Percentiles rank a stretch among this genome's conserved stretches.
These are phyloP conservation scores for Candida xyloterini DNA, from an alignment of 805 yeast species.

Conservation along the genomic window DNA sequence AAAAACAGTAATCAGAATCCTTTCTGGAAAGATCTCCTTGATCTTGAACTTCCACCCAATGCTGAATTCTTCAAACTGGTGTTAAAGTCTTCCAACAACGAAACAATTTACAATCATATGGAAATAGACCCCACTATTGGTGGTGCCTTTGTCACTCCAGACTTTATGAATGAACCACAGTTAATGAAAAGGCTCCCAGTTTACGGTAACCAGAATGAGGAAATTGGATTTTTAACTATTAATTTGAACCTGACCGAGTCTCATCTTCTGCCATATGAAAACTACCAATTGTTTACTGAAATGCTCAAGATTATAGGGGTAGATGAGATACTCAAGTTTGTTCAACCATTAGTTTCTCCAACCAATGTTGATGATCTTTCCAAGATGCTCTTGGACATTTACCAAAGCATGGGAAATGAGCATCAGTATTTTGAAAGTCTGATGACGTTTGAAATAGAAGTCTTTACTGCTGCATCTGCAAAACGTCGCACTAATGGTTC, in stretches of 20 bases:
- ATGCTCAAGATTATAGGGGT: slow-evolving; percentile 55
- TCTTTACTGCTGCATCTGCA: slow-evolving; percentile 44
- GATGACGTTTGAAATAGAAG: slow-evolving; percentile 61
- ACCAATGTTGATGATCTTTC: slow-evolving; percentile 52
- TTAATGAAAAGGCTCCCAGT: slow-evolving; percentile 22
- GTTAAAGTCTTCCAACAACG: slow-evolving; percentile 32
- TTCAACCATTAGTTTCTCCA: slow-evolving; percentile 33
- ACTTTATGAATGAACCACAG: slow-evolving; percentile 37
- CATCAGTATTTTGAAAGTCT: slow-evolving; percentile 70
- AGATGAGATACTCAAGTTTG: slow-evolving; percentile 48
- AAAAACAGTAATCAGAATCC: slow-evolving; percentile 46
- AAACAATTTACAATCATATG: slow-evolving; percentile 15
- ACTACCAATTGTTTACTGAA: slow-evolving; percentile 60
- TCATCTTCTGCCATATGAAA: slow-evolving; percentile 56
- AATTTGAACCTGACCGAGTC: slow-evolving; percentile 49
- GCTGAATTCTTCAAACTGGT: slow-evolving; percentile 51
- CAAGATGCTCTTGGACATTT: slow-evolving; percentile 63
- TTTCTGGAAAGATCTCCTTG: slow-evolving; percentile 81
- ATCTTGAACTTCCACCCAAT: slow-evolving; percentile 55
- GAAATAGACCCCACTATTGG: slow-evolving; percentile 46
- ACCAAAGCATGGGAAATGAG: slow-evolving; percentile 66
- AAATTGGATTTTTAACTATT: slow-evolving; percentile 57
- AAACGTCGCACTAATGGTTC: slow-evolving; percentile 38
- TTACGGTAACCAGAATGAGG: slow-evolving; percentile 28
- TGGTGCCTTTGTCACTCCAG: slow-evolving; percentile 52